A percentile compares a stretch with the other conserved stretches of the same genome.
phyloP scores from a whole-genome alignment of 2,329 filamentous ascomycete species.

The Phyllosticta paracitricarpa region DNA sequence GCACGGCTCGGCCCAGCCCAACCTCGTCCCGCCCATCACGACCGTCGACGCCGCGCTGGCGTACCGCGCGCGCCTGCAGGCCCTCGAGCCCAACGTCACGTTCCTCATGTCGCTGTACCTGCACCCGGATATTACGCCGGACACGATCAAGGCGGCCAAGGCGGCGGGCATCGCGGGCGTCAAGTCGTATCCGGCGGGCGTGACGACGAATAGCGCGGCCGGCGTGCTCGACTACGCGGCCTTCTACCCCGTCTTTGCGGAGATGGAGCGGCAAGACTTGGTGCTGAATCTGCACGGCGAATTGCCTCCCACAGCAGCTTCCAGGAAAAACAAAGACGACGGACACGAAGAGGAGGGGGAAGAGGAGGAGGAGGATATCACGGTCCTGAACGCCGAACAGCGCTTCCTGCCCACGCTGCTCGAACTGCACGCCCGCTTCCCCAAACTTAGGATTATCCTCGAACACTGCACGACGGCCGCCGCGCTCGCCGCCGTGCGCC shows the following conservation, averaged over 20 bases:
- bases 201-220: constrained; percentile 45
- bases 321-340: constrained; percentile 6
- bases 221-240: constrained; percentile 60
- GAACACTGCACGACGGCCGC: constrained; percentile 85
- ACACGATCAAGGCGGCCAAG: constrained; percentile 60
- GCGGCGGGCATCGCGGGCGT: constrained; percentile 61
- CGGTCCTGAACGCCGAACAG: constrained; percentile 56
- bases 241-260: constrained; percentile 73
- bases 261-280: constrained; percentile 76
- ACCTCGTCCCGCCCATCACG: constrained; percentile 41
- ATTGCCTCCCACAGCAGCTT: constrained; percentile 45
- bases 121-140: constrained; percentile 38
- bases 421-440: constrained; percentile 64
- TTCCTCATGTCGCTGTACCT: constrained; percentile 44
- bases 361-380: constrained; percentile 19
- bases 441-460: constrained; percentile 54
- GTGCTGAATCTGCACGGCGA: constrained; percentile 94
- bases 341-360: not conserved
- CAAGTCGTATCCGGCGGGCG: constrained; percentile 54
- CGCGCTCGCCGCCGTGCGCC: constrained; percentile 65
- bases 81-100: constrained; percentile 38
- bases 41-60: constrained; percentile 37
- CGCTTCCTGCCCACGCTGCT: constrained; percentile 72
- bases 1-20: constrained; percentile 27
- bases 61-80: constrained; percentile 34